These are phyloP conservation scores for Amborella trichopoda DNA, from an alignment of 164 flowering plant genomes.

Conservation along the genomic window DNA sequence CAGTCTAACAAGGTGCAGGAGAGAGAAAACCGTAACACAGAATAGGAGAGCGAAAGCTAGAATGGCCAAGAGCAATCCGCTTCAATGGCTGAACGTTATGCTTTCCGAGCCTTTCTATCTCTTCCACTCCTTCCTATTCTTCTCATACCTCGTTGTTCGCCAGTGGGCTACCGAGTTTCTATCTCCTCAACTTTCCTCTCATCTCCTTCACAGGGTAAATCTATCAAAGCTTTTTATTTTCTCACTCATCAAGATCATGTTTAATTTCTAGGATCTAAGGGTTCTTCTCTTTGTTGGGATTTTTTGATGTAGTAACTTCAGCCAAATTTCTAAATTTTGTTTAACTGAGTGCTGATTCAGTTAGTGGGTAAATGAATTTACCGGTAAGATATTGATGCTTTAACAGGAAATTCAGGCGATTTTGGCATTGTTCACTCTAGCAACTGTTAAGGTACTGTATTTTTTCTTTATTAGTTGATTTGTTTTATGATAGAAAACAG, in stretches of 20 bases:
- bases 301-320: background rate
- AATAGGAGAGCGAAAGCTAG: too few species aligned
- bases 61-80: conserved; percentile 21
- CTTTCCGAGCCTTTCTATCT: conserved; percentile 67
- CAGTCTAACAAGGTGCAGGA: too few species aligned
- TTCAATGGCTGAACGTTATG: conserved; percentile 37
- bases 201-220: conserved; percentile 51
- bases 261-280: background rate
- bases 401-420: conserved; percentile 73
- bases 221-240: background rate
- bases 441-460: conserved; percentile 45
- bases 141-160: conserved; percentile 68
- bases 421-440: conserved; percentile 34
- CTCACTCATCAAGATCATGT: background rate
- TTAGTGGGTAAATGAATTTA: background rate
- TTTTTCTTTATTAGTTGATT: background rate
- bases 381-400: background rate
- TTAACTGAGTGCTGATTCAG: background rate
- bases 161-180: conserved; percentile 38
- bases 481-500: background rate
- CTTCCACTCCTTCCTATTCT: conserved; percentile 55
- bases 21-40: conserved; percentile 2
- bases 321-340: background rate
- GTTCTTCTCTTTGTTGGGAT: background rate
- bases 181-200: conserved; percentile 28